Conservation (phyloP, 352 stramenopile species). For the Globisporangium radiosum region DNA sequence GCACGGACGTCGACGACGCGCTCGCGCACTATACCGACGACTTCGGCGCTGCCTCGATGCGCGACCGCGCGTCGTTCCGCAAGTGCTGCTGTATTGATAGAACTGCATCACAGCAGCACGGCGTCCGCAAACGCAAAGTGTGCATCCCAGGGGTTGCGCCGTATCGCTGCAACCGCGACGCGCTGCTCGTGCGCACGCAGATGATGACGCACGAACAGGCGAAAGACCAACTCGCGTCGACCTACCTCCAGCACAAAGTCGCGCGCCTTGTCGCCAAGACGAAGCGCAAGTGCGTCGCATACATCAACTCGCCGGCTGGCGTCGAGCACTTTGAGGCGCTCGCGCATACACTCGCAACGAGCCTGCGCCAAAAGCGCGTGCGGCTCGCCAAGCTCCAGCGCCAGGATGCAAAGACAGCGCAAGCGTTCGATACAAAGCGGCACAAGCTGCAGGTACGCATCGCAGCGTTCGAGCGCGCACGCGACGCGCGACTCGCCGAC, state of each 20-base stretch:
- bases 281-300: constrained; percentile 48
- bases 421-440: constrained; percentile 19
- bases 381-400: constrained; percentile 34
- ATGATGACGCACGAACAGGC: constrained; percentile 61
- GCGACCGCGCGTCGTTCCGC: constrained; percentile 24
- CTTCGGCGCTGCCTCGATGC: constrained; percentile 31
- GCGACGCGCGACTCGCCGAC: constrained; percentile 23
- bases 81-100: constrained; percentile 46
- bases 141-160: constrained; percentile 34
- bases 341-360: constrained; percentile 20
- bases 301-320: constrained; percentile 48
- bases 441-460: constrained; percentile 28
- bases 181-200: constrained; percentile 40
- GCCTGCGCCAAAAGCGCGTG: constrained; percentile 24
- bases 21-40: constrained; percentile 52
- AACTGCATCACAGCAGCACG: constrained; percentile 14
- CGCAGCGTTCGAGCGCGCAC: constrained; percentile 29
- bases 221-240: constrained; percentile 53
- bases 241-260: constrained; percentile 46
- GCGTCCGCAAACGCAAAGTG: constrained; percentile 27
- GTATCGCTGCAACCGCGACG: constrained; percentile 39
- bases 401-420: constrained; percentile 22
- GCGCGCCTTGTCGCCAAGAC: constrained; percentile 43
- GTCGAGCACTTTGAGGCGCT: constrained; percentile 47
- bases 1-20: constrained; percentile 47